Evolutionary conservation across 805 yeast genomes (phyloP).

Genomic region (Metschnikowia gruessii): DNA sequence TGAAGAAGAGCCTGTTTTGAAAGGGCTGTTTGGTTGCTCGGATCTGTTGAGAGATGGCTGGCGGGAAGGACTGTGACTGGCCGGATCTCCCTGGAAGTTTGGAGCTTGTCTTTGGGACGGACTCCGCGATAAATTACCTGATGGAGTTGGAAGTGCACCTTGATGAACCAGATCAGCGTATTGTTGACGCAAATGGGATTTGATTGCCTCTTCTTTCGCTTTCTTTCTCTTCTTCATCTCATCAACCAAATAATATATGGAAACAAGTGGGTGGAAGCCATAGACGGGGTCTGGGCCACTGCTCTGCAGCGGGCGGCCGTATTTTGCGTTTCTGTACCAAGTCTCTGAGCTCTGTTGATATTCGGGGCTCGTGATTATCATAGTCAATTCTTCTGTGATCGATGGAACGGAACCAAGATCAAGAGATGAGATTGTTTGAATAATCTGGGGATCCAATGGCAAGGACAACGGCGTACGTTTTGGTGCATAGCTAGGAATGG

Average conservation of each 20-base stretch:
- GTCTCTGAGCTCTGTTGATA: conserved; percentile 60
- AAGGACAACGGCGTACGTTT: conserved; percentile 67
- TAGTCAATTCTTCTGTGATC: conserved; percentile 53
- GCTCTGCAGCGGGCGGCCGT: conserved; percentile 38
- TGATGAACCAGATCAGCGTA: conserved; percentile 7
- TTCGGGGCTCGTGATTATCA: conserved; percentile 58
- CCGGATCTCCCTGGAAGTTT: not conserved
- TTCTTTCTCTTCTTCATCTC: conserved; percentile 76
- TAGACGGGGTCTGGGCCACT: conserved; percentile 63
- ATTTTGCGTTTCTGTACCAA: conserved; percentile 53
- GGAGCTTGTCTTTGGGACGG: conserved; percentile 1
- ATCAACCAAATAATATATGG: conserved; percentile 80
- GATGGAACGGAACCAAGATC: conserved; percentile 73
- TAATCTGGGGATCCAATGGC: conserved; percentile 65
- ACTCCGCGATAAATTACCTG: conserved; percentile 6
- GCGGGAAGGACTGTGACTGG: conserved; percentile 1
- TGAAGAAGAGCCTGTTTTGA: not conserved
- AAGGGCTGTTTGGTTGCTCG: conserved; percentile 2
- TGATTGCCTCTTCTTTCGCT: conserved; percentile 51
- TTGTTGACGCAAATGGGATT: conserved; percentile 27
- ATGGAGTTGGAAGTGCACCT: conserved; percentile 28
- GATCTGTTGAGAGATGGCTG: conserved; percentile 2
- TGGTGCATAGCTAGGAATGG: conserved; percentile 71
- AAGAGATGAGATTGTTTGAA: conserved; percentile 70
- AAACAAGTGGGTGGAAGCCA: conserved; percentile 84